Base-by-base conservation (phyloP, 1,139 yeast species). In the Scheffersomyces lignicola region DNA sequence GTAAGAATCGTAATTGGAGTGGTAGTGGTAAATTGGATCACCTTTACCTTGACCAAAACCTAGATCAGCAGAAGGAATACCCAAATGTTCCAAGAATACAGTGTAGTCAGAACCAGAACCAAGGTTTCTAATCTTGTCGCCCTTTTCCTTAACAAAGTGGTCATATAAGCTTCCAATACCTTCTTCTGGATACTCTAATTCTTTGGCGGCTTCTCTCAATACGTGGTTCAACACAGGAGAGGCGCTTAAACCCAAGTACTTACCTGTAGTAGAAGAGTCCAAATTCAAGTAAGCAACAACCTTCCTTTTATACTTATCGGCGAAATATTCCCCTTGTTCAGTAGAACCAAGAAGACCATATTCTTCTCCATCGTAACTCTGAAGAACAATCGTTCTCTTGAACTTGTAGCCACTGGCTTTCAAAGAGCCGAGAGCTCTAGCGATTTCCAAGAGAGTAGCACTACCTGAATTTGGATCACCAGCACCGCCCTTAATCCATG, bases 1-100 rank as follows among this genome's bases (percentile, higher is more conserved):
- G 35, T 63, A 62, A 6, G 82, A 71, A 49, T 82, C 88, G 48
- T 68, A 80, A 36, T 68, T 70, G 7, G 89, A 80, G 52, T 81
- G 81, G 37, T 65, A 61, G 42, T 78, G 84, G 43, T 73, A 70
- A 8, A 78, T 60, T 7, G 78, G 70, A 30, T 75, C 73, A 9
- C 41, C 46, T 35, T 54, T 51, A 7, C 56, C 54, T 28, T 47
- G 52, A 14, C 42, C 42, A 38, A 69, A 69, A 2, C 69, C 68
- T 14, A 65, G 35, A 41, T 69, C 75, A 18, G 60, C 63, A 1
- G 73, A 60, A 8, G 75, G 69, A 37, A 69, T 64, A 23, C 75
- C 76, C 49, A 69, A 64, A 43, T 69, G 75, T 42, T 69, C 75
- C 47, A 68, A 62, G 45, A 63, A 69, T 5, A 69, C 76, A 8